phyloP scores from a whole-genome alignment of 2,329 filamentous ascomycete genomes.

The Metarhizium anisopliae region DNA sequence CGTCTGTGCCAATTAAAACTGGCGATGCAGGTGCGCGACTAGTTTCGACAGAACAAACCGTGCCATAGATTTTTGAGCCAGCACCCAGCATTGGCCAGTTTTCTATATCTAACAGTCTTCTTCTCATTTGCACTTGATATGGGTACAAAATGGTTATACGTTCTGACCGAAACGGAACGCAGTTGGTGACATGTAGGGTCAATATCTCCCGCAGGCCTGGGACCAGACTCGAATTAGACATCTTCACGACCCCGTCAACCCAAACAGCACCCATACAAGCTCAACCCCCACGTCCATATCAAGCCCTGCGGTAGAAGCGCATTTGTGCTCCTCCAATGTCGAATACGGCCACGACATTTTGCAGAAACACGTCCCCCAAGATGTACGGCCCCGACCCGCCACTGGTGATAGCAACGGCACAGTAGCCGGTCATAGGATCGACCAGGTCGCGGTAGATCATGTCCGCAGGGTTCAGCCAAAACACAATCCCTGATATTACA shows the following conservation, averaged over 20 bases:
- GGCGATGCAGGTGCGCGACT: too few species aligned
- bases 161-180: background rate
- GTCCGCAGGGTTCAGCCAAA: slow-evolving; percentile 39
- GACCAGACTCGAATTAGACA: background rate
- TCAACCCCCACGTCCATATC: background rate
- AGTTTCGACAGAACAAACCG: too few species aligned
- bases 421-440: slow-evolving; percentile 37
- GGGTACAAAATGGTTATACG: background rate
- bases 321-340: slow-evolving; percentile 37
- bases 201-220: background rate
- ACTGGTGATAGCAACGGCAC: slow-evolving; percentile 36
- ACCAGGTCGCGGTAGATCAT: slow-evolving; percentile 34
- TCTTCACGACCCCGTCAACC: background rate
- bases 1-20: too few species aligned
- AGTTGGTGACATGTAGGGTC: background rate
- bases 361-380: slow-evolving; percentile 40
- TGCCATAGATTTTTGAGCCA: too few species aligned
- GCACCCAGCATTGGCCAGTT: background rate
- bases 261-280: background rate
- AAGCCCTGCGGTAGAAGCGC: slow-evolving; percentile 29
- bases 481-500: slow-evolving; percentile 31
- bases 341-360: slow-evolving; percentile 41
- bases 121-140: background rate
- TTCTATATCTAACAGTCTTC: background rate
- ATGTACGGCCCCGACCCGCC: slow-evolving; percentile 38